Percentiles rank a stretch among this genome's conserved stretches.
These are phyloP conservation scores for Moesziomyces globuligerus DNA, from an alignment of 1,284 basidiomycete species.

Conservation along the genomic window DNA sequence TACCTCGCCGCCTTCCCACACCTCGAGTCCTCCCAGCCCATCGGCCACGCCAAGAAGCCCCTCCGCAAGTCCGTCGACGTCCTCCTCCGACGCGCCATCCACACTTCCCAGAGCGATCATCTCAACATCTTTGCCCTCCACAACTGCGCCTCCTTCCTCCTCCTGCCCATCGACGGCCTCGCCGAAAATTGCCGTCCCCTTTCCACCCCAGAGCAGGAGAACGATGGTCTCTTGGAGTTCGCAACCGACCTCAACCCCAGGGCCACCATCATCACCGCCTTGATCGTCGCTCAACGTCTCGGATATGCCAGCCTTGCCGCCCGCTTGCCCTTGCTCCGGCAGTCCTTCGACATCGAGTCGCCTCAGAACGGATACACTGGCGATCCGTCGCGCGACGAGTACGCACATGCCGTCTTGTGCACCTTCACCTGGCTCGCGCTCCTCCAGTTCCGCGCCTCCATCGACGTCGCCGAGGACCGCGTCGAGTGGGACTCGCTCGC, in stretches of 20 bases:
- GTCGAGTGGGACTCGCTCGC: constrained; percentile 38
- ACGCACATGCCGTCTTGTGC: constrained; percentile 36
- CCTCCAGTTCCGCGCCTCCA: constrained; percentile 33
- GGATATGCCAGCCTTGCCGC: constrained; percentile 29
- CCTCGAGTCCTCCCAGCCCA: constrained; percentile 17
- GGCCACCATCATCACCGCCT: constrained; percentile 37
- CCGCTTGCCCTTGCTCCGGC: constrained; percentile 24
- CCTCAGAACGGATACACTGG: constrained; percentile 1
- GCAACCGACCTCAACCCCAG: constrained; percentile 38
- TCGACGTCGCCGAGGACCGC: constrained; percentile 45
- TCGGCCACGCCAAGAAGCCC: constrained; percentile 7
- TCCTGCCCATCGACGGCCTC: constrained; percentile 35
- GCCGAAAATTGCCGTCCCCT: constrained; percentile 21
- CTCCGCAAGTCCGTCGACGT: constrained; percentile 37
- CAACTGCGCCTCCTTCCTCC: constrained; percentile 35
- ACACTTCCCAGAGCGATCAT: constrained; percentile 21
- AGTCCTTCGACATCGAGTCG: constrained; percentile 21
- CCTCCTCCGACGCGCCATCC: constrained; percentile 30
- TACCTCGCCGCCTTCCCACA: constrained; percentile 36
- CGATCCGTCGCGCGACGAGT: constrained; percentile 27
- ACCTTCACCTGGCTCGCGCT: constrained; percentile 43
- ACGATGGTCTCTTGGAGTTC: constrained; percentile 37
- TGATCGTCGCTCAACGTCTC: constrained; percentile 25
- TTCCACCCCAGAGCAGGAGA: constrained; percentile 25
- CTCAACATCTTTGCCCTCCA: constrained; percentile 44